Evolutionary conservation across 306 rosid genomes (phyloP), one percentile per base, ranked within the genome.

Genomic region (Comarum palustre): DNA sequence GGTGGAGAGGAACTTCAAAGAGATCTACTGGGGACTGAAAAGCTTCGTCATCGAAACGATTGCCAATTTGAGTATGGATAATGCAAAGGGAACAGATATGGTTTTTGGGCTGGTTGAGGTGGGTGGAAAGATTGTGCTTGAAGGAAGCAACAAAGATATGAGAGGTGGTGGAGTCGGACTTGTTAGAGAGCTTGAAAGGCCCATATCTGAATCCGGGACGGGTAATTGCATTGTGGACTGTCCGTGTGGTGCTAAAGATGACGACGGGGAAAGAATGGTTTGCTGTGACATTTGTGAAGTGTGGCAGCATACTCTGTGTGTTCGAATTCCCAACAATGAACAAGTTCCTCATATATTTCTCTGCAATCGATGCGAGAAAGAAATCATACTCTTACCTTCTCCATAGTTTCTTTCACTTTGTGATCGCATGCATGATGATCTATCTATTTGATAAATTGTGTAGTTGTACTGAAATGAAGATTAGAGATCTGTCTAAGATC

Each of bases 231-330:
- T 68, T 38, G 84, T 94, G 81, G 86, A 88, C 1, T 89, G 97
- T 71, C 66, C 42, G 52, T 91, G 97, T 85, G 98, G 97, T 47
- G 86, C 95, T 2, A 86, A 77, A 57, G 97, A 91, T 10, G 96
- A 91, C 34, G 97, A 91, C 62, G 98, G 97, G n/a, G 96, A 94
- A 47, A 84, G 95, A 41, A 85, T 88, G 91, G 82, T 94, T 0
- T 69, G 80, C 0, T 93, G 97, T 79, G 98, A 93, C 78, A 93
- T 93, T 36, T 94, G 97, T 78, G 98, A 94, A 54, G 87, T 69
- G 67, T 73, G 85, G 92, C 92, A 94, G 71, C 98, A 91, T 14
- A 94, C 97, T 12, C 83, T 86, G 24, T 94, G 96, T 75, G 88
- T 85, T 83, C 67, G 89, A 7, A 85, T 93, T 67, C 94, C 92